Conservation (phyloP, 2,329 filamentous ascomycete genomes). For the Fusarium beomiforme region DNA sequence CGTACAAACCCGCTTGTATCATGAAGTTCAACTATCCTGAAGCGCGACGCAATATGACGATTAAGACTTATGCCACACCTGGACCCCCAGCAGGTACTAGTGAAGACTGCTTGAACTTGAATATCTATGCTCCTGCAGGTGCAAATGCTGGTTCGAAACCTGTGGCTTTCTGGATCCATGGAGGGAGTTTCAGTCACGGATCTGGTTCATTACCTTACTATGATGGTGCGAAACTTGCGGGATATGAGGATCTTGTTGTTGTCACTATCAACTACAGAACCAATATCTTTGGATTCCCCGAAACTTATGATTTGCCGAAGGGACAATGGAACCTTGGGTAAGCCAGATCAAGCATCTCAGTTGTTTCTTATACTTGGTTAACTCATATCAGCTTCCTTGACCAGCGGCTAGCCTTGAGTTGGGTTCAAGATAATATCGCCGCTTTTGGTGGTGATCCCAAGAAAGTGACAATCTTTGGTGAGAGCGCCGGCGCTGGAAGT, state of each 20-base stretch:
- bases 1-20: slow-evolving; percentile 39
- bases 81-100: slow-evolving; percentile 37
- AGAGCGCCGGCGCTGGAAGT: slow-evolving; percentile 66
- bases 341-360: neutral
- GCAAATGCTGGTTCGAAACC: slow-evolving; percentile 46
- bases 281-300: slow-evolving; percentile 55
- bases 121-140: slow-evolving; percentile 44
- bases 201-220: slow-evolving; percentile 50
- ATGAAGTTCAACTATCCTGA: slow-evolving; percentile 40
- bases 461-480: slow-evolving; percentile 62
- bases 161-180: slow-evolving; percentile 57
- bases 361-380: neutral
- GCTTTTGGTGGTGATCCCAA: slow-evolving; percentile 58
- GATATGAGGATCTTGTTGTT: slow-evolving; percentile 56
- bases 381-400: slow-evolving; percentile 32
- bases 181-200: slow-evolving; percentile 52
- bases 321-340: slow-evolving; percentile 38
- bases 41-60: slow-evolving; percentile 18
- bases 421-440: slow-evolving; percentile 61
- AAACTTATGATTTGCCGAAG: slow-evolving; percentile 37
- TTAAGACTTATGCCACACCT: slow-evolving; percentile 39
- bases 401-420: slow-evolving; percentile 59
- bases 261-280: slow-evolving; percentile 59
- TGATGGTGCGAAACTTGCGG: slow-evolving; percentile 53
- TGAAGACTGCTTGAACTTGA: slow-evolving; percentile 50